Base-by-base conservation (phyloP, 352 stramenopile genomes). In the Peronospora belbahrii region DNA sequence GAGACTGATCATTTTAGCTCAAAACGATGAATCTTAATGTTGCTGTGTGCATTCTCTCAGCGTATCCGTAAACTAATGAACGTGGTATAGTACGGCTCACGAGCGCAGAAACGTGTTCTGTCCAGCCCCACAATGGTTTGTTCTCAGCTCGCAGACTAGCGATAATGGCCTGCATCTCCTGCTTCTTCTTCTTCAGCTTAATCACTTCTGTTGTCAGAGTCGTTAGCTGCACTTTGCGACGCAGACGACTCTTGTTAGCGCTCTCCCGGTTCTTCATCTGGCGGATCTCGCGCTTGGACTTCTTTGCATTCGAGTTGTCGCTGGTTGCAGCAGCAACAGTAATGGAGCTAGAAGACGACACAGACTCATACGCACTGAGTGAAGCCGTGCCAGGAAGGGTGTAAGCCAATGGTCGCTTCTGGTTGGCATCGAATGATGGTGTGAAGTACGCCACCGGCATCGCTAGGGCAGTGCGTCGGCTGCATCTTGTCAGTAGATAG, bases 181-280 rank as follows among this genome's bases (percentile, higher is more conserved):
- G 63, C 38, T 87, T 70, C 43, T 80, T 83, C 44, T 74, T 72
- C 42, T 75, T 78, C 11, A 86, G 61, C 20, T 77, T 63, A n/a
- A 68, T 50, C 37, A 91, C 69, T 36, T 87, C 71, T 10, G 50
- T 61, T 18, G 66, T 63, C 6, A 91, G 46, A 11, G 81, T 77
- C 11, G 56, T 57, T 25, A 91, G 62, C 57, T 85, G 74, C 3
- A 73, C 72, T 62, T 88, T 91, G 35, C 76, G 70, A 4, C 74
- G 73, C 36, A 86, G 36, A 17, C 79, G 76, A 31, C 74, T 88
- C 52, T 82, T 83, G 69, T 91, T 91, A 46, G 79, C 79, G 43
- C 79, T 91, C 45, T 91, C 79, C 30, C 79, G 69, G 66, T 91
- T 91, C 52, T 91, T 91, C 79, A 91, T 91, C 55, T 88, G 70